These are phyloP conservation scores for Globisporangium barbulae DNA, from an alignment of 352 stramenopile genomes.

Conservation along the genomic window DNA sequence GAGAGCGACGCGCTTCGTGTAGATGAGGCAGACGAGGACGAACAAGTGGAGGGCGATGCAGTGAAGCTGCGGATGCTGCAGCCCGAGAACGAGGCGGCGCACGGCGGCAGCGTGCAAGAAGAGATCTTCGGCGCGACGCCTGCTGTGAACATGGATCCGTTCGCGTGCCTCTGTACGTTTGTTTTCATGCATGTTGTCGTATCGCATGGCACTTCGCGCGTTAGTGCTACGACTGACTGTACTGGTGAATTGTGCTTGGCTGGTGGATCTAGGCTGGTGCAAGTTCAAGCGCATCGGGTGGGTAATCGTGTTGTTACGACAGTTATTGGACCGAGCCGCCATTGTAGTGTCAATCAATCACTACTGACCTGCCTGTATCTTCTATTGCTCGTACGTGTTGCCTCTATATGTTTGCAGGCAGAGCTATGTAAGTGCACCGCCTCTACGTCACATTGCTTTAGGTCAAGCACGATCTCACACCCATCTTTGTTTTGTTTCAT, in stretches of 20 bases:
- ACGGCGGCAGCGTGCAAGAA: neutral
- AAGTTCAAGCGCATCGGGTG: constrained; percentile 51
- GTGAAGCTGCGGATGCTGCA: neutral
- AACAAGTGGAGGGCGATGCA: neutral
- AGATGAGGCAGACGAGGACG: neutral
- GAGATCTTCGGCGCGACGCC: neutral
- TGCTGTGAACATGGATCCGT: constrained; percentile 37
- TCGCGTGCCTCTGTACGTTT: constrained; percentile 44
- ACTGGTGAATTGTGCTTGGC: neutral
- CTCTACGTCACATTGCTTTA: neutral
- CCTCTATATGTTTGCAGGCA: constrained; percentile 11
- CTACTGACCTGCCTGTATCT: too few relatives aligned
- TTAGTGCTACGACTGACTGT: neutral
- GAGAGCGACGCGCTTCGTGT: neutral
- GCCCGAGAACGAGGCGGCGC: too few relatives aligned
- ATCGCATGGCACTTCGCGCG: neutral
- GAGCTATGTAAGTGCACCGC: constrained; percentile 21
- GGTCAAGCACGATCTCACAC: neutral
- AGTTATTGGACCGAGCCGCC: too few relatives aligned
- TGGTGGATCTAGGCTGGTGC: constrained; percentile 28
- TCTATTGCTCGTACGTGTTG: neutral
- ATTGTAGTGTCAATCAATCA: too few relatives aligned
- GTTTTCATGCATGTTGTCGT: neutral
- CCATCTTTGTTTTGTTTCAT: neutral
- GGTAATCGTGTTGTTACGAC: neutral